A percentile compares a stretch with the other conserved stretches of the same genome.
These are phyloP conservation scores for Aspergillus sp. DNA, from an alignment of 2,329 filamentous ascomycete species.

Conservation along the genomic window DNA sequence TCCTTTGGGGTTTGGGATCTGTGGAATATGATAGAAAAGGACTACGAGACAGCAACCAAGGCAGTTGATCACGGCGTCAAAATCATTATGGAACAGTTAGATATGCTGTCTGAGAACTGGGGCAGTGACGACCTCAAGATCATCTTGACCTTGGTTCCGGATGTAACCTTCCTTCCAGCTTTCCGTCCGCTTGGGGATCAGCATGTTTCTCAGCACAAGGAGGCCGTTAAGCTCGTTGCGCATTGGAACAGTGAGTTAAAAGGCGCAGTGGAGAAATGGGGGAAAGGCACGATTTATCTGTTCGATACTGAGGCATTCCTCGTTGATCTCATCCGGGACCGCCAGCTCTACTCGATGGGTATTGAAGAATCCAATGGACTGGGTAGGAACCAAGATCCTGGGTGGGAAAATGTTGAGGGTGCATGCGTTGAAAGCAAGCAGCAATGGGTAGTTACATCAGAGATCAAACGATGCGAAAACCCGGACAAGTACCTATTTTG, in stretches of 20 bases:
- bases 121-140: slow-evolving; percentile 32
- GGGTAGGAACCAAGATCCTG: slow-evolving; percentile 32
- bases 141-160: slow-evolving; percentile 38
- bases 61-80: slow-evolving; percentile 32
- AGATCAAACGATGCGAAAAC: slow-evolving; percentile 30
- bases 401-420: slow-evolving; percentile 38
- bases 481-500: slow-evolving; percentile 43
- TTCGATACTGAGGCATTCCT: slow-evolving; percentile 43
- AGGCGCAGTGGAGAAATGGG: slow-evolving; percentile 31
- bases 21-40: slow-evolving; percentile 33
- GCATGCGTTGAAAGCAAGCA: slow-evolving; percentile 32
- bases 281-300: slow-evolving; percentile 35
- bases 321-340: slow-evolving; percentile 39
- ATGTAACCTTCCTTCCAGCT: slow-evolving; percentile 42
- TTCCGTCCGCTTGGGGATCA: slow-evolving; percentile 27
- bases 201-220: slow-evolving; percentile 30
- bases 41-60: slow-evolving; percentile 24
- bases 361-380: slow-evolving; percentile 36
- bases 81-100: slow-evolving; percentile 34
- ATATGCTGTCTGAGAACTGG: slow-evolving; percentile 29
- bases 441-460: slow-evolving; percentile 32
- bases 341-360: slow-evolving; percentile 36
- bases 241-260: slow-evolving; percentile 37
- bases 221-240: slow-evolving; percentile 31
- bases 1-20: slow-evolving; percentile 43